A percentile compares a stretch with the other conserved stretches of the same genome.
These are phyloP conservation scores for Erythrobasidium hasegawianum DNA, from an alignment of 1,284 basidiomycete genomes.

Conservation along the genomic window DNA sequence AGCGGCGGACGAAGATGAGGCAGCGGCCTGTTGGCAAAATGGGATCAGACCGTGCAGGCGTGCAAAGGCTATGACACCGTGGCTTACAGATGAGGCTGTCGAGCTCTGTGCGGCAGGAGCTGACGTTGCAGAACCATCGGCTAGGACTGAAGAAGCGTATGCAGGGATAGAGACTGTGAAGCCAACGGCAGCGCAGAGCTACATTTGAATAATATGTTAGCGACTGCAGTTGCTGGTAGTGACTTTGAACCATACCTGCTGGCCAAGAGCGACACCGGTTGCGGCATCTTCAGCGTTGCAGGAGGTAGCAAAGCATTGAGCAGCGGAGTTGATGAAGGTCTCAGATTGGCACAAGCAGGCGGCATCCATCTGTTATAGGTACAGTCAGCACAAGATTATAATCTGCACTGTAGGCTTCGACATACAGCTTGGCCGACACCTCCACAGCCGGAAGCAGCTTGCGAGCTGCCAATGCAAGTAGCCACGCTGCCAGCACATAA, in stretches of 20 bases:
- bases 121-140: not conserved
- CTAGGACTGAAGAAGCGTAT: conserved; percentile 13
- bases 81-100: too few relatives aligned
- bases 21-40: too few relatives aligned
- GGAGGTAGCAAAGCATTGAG: conserved; percentile 19
- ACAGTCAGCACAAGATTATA: not conserved
- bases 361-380: conserved; percentile 13
- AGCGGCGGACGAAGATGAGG: conserved; percentile 10
- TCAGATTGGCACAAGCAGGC: conserved; percentile 26
- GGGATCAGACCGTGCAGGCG: too few relatives aligned
- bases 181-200: conserved; percentile 29
- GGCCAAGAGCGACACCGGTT: conserved; percentile 16
- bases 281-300: conserved; percentile 24
- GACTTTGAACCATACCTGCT: conserved; percentile 29
- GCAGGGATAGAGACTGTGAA: conserved; percentile 19
- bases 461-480: conserved; percentile 3
- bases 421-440: conserved; percentile 3
- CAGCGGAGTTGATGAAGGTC: conserved; percentile 25
- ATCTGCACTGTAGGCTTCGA: not conserved
- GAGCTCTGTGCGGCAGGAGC: not conserved
- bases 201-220: not conserved
- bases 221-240: not conserved
- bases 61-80: too few relatives aligned
- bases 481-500: conserved; percentile 1
- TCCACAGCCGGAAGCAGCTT: not conserved